These are phyloP conservation scores for Aspergillus neoniger DNA, from an alignment of 2,329 filamentous ascomycete genomes.

Conservation along the genomic window DNA sequence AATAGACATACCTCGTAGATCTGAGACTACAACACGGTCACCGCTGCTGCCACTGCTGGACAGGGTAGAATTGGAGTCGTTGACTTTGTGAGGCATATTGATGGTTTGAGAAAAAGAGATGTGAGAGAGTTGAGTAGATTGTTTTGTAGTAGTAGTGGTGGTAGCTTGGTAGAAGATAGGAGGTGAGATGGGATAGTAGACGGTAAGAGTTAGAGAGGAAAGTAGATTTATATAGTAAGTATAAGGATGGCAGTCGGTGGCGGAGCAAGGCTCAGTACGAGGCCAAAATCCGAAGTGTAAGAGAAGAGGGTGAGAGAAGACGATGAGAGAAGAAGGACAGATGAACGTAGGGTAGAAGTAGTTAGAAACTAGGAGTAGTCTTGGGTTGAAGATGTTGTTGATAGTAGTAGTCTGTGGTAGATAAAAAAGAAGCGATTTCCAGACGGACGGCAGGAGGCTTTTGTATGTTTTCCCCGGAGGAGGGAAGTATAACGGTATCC, in stretches of 20 bases:
- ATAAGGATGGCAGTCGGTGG: conserved; percentile 21
- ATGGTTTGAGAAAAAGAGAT: conserved; percentile 1
- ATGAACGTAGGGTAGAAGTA: conserved; percentile 1
- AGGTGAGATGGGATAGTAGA: conserved; percentile 1
- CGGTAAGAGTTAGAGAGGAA: neutral
- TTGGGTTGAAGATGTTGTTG: conserved; percentile 4
- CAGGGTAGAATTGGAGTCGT: conserved; percentile 39
- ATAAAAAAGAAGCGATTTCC: conserved; percentile 5
- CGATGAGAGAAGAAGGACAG: neutral
- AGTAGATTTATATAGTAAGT: conserved; percentile 6
- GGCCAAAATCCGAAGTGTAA: conserved; percentile 11
- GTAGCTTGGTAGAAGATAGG: neutral
- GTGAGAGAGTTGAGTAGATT: neutral
- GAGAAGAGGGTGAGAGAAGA: neutral
- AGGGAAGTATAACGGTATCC: conserved; percentile 11
- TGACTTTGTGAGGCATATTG: conserved; percentile 40
- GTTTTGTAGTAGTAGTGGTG: neutral
- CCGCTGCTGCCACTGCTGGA: conserved; percentile 34
- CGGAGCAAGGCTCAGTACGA: conserved; percentile 21
- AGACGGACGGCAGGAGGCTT: conserved; percentile 12
- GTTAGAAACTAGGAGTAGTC: neutral
- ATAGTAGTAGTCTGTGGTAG: conserved; percentile 5
- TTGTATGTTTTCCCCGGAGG: conserved; percentile 19
- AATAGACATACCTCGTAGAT: conserved; percentile 33
- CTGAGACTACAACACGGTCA: conserved; percentile 32